These are phyloP conservation scores for Aspergillus floridensis DNA, from an alignment of 2,329 filamentous ascomycete species.

Conservation along the genomic window DNA sequence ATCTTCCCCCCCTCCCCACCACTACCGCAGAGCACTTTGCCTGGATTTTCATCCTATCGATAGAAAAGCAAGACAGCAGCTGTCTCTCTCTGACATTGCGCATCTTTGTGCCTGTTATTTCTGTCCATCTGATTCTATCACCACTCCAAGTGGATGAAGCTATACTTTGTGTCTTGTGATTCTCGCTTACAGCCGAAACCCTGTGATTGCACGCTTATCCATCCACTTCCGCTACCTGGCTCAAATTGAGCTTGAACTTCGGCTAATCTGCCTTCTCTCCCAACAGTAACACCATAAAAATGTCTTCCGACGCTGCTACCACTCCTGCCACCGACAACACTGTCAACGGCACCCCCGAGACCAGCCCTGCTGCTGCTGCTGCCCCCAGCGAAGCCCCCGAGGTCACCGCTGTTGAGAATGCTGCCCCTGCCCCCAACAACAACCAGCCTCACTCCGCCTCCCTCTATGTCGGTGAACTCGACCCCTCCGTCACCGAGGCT, in stretches of 20 bases:
- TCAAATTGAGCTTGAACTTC: neutral
- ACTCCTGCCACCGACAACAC: slow-evolving; percentile 61
- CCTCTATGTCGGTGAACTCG: slow-evolving; percentile 97
- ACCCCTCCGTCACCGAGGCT: slow-evolving; percentile 95
- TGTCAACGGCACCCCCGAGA: slow-evolving; percentile 61
- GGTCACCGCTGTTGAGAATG: slow-evolving; percentile 41
- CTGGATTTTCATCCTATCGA: neutral
- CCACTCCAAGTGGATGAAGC: neutral
- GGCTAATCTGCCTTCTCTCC: slow-evolving; percentile 5
- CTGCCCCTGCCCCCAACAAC: slow-evolving; percentile 64
- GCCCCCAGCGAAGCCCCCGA: slow-evolving; percentile 65
- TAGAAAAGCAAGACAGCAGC: neutral
- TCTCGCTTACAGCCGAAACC: neutral
- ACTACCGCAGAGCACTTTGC: neutral
- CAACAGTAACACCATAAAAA: slow-evolving; percentile 53
- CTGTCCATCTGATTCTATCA: neutral
- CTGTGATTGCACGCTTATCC: neutral
- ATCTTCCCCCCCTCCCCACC: neutral
- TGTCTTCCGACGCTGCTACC: slow-evolving; percentile 76
- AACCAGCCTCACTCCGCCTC: slow-evolving; percentile 93
- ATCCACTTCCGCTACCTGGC: neutral
- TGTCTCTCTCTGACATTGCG: neutral
- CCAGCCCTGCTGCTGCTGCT: slow-evolving; percentile 63
- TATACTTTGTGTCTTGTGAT: neutral
- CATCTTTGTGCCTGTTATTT: neutral